These are phyloP conservation scores for Talaromyces sp. DNA, from an alignment of 2,329 filamentous ascomycete species.

Conservation along the genomic window DNA sequence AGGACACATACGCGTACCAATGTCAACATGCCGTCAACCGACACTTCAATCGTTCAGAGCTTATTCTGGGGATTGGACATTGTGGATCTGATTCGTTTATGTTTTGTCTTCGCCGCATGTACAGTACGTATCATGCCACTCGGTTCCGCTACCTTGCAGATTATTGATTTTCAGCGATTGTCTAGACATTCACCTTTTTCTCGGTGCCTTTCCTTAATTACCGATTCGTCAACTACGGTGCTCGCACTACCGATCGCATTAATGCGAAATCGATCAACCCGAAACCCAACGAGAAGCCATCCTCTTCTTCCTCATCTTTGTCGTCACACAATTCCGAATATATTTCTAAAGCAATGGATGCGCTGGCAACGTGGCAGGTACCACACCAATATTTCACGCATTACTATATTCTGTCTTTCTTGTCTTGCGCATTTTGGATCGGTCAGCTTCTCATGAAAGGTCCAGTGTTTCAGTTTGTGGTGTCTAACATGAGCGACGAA, in stretches of 20 bases:
- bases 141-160: neutral
- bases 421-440: conserved; percentile 70
- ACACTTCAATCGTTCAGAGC: neutral
- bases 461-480: conserved; percentile 49
- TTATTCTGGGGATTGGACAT: conserved; percentile 27
- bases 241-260: conserved; percentile 42
- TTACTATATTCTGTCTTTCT: conserved; percentile 74
- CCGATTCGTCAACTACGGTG: conserved; percentile 60
- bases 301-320: neutral
- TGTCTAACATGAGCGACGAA: conserved; percentile 38
- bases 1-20: neutral
- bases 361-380: conserved; percentile 57
- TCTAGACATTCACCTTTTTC: conserved; percentile 49
- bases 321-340: conserved; percentile 14
- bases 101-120: conserved; percentile 37
- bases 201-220: conserved; percentile 48
- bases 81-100: conserved; percentile 34
- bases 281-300: neutral
- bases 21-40: neutral
- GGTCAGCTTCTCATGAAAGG: conserved; percentile 59
- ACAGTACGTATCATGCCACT: conserved; percentile 30
- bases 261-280: conserved; percentile 11
- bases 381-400: conserved; percentile 87
- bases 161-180: conserved; percentile 1
- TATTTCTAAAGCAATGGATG: conserved; percentile 43